A percentile compares a stretch with the other conserved stretches of the same genome.
Conservation (phyloP, 192 early-diverging fungal genomes). For the Linnemannia zychae region DNA sequence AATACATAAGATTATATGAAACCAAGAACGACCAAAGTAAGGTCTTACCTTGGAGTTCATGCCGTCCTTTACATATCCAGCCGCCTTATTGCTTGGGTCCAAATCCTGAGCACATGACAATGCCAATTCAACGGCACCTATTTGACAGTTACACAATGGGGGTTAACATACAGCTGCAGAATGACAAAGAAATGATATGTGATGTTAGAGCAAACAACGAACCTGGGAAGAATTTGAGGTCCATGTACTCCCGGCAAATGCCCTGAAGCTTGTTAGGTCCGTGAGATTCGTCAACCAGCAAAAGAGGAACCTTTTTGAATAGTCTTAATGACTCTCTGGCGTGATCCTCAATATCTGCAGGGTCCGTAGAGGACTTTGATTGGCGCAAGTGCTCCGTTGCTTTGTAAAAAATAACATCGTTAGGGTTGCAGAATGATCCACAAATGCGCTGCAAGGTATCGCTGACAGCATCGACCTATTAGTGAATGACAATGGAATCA, state of each 20-base stretch:
- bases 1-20: slow-evolving; percentile 42
- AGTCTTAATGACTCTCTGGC: slow-evolving; percentile 60
- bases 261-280: slow-evolving; percentile 60
- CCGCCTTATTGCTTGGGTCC: slow-evolving; percentile 69
- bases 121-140: slow-evolving; percentile 65
- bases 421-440: slow-evolving; percentile 70
- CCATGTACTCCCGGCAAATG: slow-evolving; percentile 64
- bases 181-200: no score
- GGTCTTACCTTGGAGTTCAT: slow-evolving; percentile 61
- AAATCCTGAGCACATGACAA: slow-evolving; percentile 68
- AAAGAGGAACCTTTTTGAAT: slow-evolving; percentile 59
- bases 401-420: slow-evolving; percentile 77
- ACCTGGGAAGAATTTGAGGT: slow-evolving; percentile 54
- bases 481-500: background rate
- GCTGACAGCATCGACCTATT: slow-evolving; percentile 64
- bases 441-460: slow-evolving; percentile 74
- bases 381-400: slow-evolving; percentile 69
- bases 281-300: slow-evolving; percentile 60
- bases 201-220: background rate
- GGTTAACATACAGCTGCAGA: no score
- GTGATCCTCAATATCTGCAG: slow-evolving; percentile 54
- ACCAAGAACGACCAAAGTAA: slow-evolving; percentile 59
- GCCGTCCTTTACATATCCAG: slow-evolving; percentile 68
- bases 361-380: slow-evolving; percentile 63
- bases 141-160: background rate